These are phyloP conservation scores for Hyparrhenia diplandra DNA, from an alignment of 176 grass and related monocot species.

Conservation along the genomic window DNA sequence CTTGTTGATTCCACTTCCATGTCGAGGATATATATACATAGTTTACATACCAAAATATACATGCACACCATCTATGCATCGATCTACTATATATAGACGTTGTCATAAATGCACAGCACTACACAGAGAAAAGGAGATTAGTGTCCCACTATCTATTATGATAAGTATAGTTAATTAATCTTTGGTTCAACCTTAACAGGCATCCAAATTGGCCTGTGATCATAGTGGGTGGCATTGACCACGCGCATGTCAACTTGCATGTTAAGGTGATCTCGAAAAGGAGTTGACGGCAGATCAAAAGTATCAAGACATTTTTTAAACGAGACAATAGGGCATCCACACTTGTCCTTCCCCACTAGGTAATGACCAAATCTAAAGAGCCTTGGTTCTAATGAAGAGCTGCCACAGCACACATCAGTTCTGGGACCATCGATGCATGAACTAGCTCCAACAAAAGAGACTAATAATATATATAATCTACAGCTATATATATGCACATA, in stretches of 20 bases:
- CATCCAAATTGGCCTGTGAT: slow-evolving; percentile 18
- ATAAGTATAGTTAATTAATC: slow-evolving; percentile 10
- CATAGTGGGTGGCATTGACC: slow-evolving; percentile 42
- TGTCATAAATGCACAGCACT: background rate
- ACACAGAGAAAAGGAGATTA: background rate
- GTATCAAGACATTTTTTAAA: background rate
- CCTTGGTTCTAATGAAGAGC: background rate
- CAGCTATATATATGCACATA: no score
- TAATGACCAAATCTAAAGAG: background rate
- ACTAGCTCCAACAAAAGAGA: no score
- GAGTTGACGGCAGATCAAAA: background rate
- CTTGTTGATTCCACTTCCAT: no score
- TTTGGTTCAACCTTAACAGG: slow-evolving; percentile 10
- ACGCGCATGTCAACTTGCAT: background rate
- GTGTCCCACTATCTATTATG: slow-evolving; percentile 3
- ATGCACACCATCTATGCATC: background rate
- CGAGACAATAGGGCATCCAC: background rate
- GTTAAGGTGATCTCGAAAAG: background rate
- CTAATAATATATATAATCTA: no score
- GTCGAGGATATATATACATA: background rate
- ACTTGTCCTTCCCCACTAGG: slow-evolving; percentile 7
- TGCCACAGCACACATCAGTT: background rate
- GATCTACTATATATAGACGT: background rate
- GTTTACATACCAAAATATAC: background rate
- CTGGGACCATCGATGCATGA: no score